These are phyloP conservation scores for Penicillium occitanis DNA, from an alignment of 2,329 filamentous ascomycete genomes.

Conservation along the genomic window DNA sequence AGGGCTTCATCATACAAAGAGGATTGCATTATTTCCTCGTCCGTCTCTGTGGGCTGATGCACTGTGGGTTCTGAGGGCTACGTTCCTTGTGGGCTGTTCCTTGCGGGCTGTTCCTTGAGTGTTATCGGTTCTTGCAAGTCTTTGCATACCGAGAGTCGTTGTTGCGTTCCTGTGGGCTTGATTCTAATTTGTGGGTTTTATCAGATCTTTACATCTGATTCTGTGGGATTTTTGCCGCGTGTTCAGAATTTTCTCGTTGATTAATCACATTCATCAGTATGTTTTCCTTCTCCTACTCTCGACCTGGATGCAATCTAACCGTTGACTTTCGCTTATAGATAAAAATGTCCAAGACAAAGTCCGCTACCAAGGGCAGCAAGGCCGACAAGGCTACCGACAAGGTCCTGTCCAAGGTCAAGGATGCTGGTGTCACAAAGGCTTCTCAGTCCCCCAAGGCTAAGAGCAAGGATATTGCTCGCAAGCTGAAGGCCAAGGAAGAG, in stretches of 20 bases:
- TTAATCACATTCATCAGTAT: constrained; percentile 9
- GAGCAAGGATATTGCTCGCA: constrained; percentile 47
- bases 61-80: constrained; percentile 42
- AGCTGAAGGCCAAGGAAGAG: constrained; percentile 31
- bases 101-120: constrained; percentile 27
- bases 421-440: constrained; percentile 47
- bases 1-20: constrained; percentile 43
- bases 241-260: constrained; percentile 7
- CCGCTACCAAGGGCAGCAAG: constrained; percentile 40
- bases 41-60: constrained; percentile 47
- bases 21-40: constrained; percentile 42
- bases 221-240: constrained; percentile 22
- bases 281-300: neutral
- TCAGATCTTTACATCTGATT: constrained; percentile 22
- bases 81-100: constrained; percentile 34
- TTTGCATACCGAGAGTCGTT: constrained; percentile 32
- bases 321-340: constrained; percentile 7
- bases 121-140: constrained; percentile 19
- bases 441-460: constrained; percentile 46
- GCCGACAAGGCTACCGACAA: constrained; percentile 44
- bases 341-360: constrained; percentile 50
- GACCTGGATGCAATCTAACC: constrained; percentile 1
- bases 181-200: constrained; percentile 23
- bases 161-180: constrained; percentile 32
- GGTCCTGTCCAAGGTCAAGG: constrained; percentile 50